A percentile compares a stretch with the other conserved stretches of the same genome.
phyloP scores from a whole-genome alignment of 345 rosid species.

The Eucalyptus erythrocorys region DNA sequence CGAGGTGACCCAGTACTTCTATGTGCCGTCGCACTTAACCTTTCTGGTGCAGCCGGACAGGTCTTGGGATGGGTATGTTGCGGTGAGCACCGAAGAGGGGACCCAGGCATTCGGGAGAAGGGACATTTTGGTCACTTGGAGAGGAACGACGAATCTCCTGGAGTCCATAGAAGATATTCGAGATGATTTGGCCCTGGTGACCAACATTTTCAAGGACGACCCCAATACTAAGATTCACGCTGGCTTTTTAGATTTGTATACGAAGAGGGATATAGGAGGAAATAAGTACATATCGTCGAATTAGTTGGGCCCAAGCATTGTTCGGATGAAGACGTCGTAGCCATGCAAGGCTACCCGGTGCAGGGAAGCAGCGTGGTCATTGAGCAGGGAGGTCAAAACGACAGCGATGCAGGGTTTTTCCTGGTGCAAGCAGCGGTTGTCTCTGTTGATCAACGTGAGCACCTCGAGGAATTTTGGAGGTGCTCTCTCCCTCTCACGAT shows the following conservation, averaged over 20 bases:
- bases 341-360: too few relatives aligned
- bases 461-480: too few relatives aligned
- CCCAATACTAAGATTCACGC: constrained; percentile 31
- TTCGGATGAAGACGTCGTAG: too few relatives aligned
- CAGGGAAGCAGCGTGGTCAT: too few relatives aligned
- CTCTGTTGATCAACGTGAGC: too few relatives aligned
- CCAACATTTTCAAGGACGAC: constrained; percentile 18
- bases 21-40: not conserved
- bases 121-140: constrained; percentile 70
- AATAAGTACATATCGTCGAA: too few relatives aligned
- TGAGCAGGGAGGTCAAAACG: too few relatives aligned
- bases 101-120: constrained; percentile 41
- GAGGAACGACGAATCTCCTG: constrained; percentile 47
- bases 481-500: too few relatives aligned
- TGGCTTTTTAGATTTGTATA: constrained; percentile 63
- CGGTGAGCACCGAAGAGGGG: constrained; percentile 67
- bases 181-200: constrained; percentile 27
- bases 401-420: too few relatives aligned
- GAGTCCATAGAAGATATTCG: constrained; percentile 46
- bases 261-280: too few relatives aligned
- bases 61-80: constrained; percentile 67
- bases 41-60: constrained; percentile 14
- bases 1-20: constrained; percentile 48
- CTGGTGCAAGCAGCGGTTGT: too few relatives aligned
- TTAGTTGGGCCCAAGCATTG: not conserved